These are phyloP conservation scores for Excoecaria agallocha DNA, from an alignment of 345 rosid species.

Conservation along the genomic window DNA sequence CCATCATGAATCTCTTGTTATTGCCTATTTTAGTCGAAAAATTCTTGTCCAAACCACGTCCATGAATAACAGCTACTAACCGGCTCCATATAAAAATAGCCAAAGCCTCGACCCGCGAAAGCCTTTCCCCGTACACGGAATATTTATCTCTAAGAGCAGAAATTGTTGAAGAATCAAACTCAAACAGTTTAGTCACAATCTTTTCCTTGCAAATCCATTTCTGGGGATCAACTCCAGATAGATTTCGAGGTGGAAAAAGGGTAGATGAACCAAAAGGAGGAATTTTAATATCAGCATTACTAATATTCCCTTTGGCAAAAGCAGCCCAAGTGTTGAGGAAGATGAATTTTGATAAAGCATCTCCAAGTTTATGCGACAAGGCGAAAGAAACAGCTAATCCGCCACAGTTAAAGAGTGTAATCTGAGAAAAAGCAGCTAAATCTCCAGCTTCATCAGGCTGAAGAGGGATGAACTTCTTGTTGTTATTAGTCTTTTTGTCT, in stretches of 20 bases:
- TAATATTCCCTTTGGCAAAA: background rate
- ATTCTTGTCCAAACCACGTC: too few species aligned
- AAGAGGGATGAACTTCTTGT: constrained; percentile 3
- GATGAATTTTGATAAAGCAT: background rate
- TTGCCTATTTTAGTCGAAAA: background rate
- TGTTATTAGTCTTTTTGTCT: background rate
- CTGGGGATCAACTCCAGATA: background rate
- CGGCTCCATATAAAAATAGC: background rate
- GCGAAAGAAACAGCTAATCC: background rate
- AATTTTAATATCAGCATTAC: background rate
- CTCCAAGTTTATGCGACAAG: constrained; percentile 5
- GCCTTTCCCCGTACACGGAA: background rate
- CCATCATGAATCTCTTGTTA: background rate
- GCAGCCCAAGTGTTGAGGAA: constrained; percentile 6
- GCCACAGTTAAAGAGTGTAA: constrained; percentile 2
- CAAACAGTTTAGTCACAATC: background rate
- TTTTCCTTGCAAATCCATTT: background rate
- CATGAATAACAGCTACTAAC: background rate
- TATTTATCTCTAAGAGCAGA: background rate
- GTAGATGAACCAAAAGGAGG: background rate
- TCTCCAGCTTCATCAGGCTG: background rate
- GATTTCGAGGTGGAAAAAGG: background rate
- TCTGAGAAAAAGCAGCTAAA: background rate
- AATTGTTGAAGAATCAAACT: background rate
- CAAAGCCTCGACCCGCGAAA: background rate